Evolutionary conservation across 305 asterid genomes (phyloP), one percentile per base, ranked within the genome.

Genomic region (Petunia hybrid): DNA sequence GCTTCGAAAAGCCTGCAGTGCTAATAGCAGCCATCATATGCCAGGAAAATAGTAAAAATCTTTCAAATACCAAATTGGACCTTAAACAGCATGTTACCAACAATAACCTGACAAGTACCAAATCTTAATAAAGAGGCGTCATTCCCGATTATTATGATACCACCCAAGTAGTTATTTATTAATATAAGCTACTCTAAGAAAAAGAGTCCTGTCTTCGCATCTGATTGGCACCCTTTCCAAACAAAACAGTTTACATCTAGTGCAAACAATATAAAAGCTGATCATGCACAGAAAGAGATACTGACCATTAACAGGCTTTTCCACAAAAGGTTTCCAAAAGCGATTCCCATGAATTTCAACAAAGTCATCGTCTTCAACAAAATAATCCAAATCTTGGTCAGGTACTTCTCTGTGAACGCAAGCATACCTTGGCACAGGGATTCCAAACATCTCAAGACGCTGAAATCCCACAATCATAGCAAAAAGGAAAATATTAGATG

Each of bases 251-350:
- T 48, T 66, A 68, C 43, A 57, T 73, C 38, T 74, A 38, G 48
- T 1, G 36, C 4, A 53, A 53, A 74, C 75, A 53, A 53, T 36
- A 74, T 36, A 6, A 13, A 53, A 66, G 55, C 7, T 38, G 40
- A 68, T 65, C 51, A 40, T 36, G 14, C 31, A 79, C 2, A 46
- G 45, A 81, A 76, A 70, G 66, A 35, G 77, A 68, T 55, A 53
- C 82, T 65, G 90, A 94, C 99, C 98, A 81, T 92, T 83, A 82
- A 96, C 88, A 60, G 99, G 99, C 87, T 96, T 96, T 92, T 96
- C 99, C 81, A 96, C 99, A 86, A 96, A 94, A 62, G 99, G 99
- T 82, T 96, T 96, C 95, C 96, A 94, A 84, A 96, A 96, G 36
- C 95, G 88, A 74, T 87, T 83, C 56, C 98, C 98, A 68, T 88